These are phyloP conservation scores for Acephala macrosclerotiorum DNA, from an alignment of 2,329 filamentous ascomycete species.

Conservation along the genomic window DNA sequence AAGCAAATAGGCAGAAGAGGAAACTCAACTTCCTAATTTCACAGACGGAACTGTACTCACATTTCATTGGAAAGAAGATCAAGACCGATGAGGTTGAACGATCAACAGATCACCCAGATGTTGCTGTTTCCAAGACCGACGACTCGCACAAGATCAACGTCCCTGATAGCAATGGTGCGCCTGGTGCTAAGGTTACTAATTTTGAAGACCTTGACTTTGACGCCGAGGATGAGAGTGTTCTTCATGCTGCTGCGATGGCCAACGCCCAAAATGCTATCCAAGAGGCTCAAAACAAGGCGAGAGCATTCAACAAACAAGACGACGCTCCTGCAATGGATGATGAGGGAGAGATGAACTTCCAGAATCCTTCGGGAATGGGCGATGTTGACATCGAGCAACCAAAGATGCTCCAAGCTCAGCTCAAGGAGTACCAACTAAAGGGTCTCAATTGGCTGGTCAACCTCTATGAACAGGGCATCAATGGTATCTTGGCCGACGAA, in stretches of 20 bases:
- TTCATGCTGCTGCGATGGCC: slow-evolving; percentile 86
- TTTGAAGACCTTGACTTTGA: slow-evolving; percentile 97
- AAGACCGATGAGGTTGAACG: slow-evolving; percentile 95
- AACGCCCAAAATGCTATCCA: slow-evolving; percentile 97
- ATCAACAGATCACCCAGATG: slow-evolving; percentile 83
- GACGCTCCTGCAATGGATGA: slow-evolving; percentile 77
- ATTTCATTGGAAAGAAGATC: slow-evolving; percentile 99
- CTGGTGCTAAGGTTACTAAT: slow-evolving; percentile 80
- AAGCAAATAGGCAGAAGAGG: slow-evolving; percentile 95
- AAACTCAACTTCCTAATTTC: slow-evolving; percentile 99
- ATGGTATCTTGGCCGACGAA: slow-evolving; percentile 97
- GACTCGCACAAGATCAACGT: slow-evolving; percentile 52
- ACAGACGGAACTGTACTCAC: slow-evolving; percentile 97
- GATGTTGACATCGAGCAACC: slow-evolving; percentile 95
- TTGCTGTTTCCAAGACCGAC: slow-evolving; percentile 62
- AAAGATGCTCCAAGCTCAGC: slow-evolving; percentile 88
- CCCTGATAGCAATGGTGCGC: slow-evolving; percentile 57
- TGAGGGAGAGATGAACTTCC: slow-evolving; percentile 99
- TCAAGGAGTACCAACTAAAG: slow-evolving; percentile 99
- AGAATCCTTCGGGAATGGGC: slow-evolving; percentile 94
- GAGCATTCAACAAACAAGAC: slow-evolving; percentile 84
- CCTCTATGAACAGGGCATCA: slow-evolving; percentile 99
- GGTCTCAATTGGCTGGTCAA: slow-evolving; percentile 99
- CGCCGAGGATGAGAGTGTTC: slow-evolving; percentile 84
- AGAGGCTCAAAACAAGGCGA: slow-evolving; percentile 90